Conservation (phyloP, 805 yeast species). For the Yamadazyma akitaensis region DNA sequence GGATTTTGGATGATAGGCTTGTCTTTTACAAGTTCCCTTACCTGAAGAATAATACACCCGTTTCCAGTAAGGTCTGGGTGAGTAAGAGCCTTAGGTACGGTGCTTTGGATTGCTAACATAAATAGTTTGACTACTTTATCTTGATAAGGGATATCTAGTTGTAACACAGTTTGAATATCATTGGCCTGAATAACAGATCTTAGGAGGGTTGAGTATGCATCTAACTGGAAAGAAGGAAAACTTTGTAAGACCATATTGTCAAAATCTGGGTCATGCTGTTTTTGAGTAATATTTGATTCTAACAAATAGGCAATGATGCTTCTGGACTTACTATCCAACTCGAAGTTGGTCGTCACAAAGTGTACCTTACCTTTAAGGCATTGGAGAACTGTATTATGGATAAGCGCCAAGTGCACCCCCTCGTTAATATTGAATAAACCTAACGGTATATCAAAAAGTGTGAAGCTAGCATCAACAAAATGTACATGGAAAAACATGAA, state of each 20-base stretch:
- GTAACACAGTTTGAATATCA: neutral
- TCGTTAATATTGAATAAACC: constrained; percentile 16
- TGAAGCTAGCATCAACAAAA: constrained; percentile 17
- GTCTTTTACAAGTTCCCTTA: neutral
- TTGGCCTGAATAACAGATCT: neutral
- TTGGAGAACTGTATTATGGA: constrained; percentile 15
- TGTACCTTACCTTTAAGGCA: constrained; percentile 16
- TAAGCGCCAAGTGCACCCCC: constrained; percentile 13
- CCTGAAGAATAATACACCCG: neutral
- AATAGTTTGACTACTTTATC: constrained; percentile 1
- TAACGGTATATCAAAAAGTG: constrained; percentile 19
- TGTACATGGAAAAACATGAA: constrained; percentile 19
- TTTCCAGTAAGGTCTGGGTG: neutral
- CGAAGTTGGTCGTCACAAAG: constrained; percentile 21
- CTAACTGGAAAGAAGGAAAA: constrained; percentile 16
- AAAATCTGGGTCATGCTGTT: constrained; percentile 3
- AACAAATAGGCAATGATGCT: constrained; percentile 18
- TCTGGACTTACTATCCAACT: constrained; percentile 15
- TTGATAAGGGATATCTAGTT: neutral
- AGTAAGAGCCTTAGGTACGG: neutral
- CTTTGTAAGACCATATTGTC: constrained; percentile 15
- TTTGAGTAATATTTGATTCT: neutral
- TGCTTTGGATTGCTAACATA: neutral
- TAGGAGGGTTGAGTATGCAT: constrained; percentile 2
- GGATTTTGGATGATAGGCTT: neutral